These are phyloP conservation scores for Didymella sp. DNA, from an alignment of 2,329 filamentous ascomycete species.

Conservation along the genomic window DNA sequence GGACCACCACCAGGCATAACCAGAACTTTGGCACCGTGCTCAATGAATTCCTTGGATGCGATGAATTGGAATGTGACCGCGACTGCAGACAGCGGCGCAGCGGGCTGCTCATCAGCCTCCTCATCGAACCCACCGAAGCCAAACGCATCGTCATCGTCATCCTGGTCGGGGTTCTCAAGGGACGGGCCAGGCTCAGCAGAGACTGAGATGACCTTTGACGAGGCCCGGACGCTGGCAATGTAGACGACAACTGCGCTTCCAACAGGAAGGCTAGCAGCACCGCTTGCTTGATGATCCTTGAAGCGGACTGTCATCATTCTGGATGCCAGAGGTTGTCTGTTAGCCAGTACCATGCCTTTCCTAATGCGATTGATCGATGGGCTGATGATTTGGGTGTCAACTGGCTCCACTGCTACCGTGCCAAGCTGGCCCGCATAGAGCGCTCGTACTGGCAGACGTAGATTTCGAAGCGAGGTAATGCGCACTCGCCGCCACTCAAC, in stretches of 20 bases:
- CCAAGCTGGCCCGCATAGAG: constrained; percentile 85
- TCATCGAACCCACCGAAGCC: constrained; percentile 63
- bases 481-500: constrained; percentile 77
- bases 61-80: constrained; percentile 73
- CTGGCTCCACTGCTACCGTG: constrained; percentile 76
- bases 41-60: constrained; percentile 74
- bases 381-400: constrained; percentile 36
- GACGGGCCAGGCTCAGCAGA: constrained; percentile 21
- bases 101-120: constrained; percentile 35
- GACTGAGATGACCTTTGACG: constrained; percentile 72
- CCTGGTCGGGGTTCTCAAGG: constrained; percentile 26
- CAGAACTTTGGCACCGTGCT: constrained; percentile 72
- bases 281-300: constrained; percentile 56
- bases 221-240: constrained; percentile 82
- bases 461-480: constrained; percentile 85
- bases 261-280: constrained; percentile 67
- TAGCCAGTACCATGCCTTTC: constrained; percentile 83
- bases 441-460: constrained; percentile 80
- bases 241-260: constrained; percentile 82
- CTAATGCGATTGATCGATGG: constrained; percentile 54
- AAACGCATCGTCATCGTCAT: constrained; percentile 54
- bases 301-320: constrained; percentile 70
- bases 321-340: constrained; percentile 62
- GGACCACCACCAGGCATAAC: constrained; percentile 74
- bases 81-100: constrained; percentile 34